Percentiles rank a stretch among this genome's conserved stretches.
phyloP scores from a whole-genome alignment of 2,329 filamentous ascomycete species.

The Diplodia seriata region DNA sequence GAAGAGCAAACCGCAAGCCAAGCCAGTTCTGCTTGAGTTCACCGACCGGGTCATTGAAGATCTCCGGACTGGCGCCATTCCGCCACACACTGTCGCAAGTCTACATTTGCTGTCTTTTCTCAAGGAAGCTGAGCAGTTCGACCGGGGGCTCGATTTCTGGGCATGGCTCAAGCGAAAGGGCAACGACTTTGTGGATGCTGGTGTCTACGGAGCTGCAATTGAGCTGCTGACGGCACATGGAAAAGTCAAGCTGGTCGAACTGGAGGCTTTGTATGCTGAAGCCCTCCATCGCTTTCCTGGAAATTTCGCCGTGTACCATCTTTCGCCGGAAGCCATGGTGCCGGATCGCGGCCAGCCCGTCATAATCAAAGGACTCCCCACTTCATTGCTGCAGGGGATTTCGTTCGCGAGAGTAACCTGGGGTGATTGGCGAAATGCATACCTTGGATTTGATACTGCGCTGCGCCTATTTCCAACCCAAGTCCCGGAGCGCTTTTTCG shows the following conservation, averaged over 20 bases:
- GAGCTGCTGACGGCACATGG: conserved; percentile 55
- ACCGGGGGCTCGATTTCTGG: conserved; percentile 54
- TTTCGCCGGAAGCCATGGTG: conserved; percentile 56
- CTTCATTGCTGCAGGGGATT: conserved; percentile 57
- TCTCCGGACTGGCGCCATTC: conserved; percentile 45
- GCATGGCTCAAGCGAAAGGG: conserved; percentile 54
- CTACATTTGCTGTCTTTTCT: conserved; percentile 57
- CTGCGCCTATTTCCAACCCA: conserved; percentile 56
- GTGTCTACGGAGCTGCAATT: conserved; percentile 58
- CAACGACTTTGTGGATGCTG: conserved; percentile 50
- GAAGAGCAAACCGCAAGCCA: neutral
- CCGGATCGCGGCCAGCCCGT: conserved; percentile 49
- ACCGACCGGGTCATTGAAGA: conserved; percentile 39
- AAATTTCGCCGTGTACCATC: conserved; percentile 55
- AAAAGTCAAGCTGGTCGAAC: conserved; percentile 45
- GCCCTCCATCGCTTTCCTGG: conserved; percentile 57
- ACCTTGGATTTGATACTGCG: conserved; percentile 58
- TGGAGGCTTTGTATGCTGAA: conserved; percentile 55
- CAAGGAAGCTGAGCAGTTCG: conserved; percentile 53
- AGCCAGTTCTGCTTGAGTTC: conserved; percentile 5
- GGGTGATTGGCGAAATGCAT: conserved; percentile 57
- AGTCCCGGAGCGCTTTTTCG: conserved; percentile 52
- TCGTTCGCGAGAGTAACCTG: conserved; percentile 54
- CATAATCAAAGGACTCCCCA: conserved; percentile 47
- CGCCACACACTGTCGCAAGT: conserved; percentile 49